Base-by-base conservation (phyloP, 805 yeast genomes). In the Wickerhamiella dianesei region DNA sequence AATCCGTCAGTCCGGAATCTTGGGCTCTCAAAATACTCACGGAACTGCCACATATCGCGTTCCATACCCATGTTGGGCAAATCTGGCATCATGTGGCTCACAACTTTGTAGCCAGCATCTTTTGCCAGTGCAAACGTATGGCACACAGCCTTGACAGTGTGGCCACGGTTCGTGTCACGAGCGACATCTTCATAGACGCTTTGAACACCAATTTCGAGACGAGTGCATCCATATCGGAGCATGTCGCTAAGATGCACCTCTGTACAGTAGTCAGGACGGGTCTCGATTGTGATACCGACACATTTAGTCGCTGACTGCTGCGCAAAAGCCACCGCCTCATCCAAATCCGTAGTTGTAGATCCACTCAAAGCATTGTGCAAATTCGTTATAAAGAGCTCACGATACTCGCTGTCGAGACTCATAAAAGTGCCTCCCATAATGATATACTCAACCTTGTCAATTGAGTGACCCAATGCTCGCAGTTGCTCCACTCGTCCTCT, bases 61-160 rank as follows among this genome's bases (percentile, higher is more conserved):
- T 92, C 98, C 95, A 89, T 85, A 17, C 97, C 98, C 49, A 92
- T 96, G 59, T 92, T 92, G 16, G 98, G 98, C 58, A 92, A 72
- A 70, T 92, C 98, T 14, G 98, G 98, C 98, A 92, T 92, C 98
- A 92, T 92, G 67, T 92, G 98, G 54, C 94, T 80, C 20, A 92
- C 98, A 46, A 92, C 95, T 63, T 92, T 92, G 66, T 88, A 92
- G 13, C 98, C 98, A 1, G 98, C 89, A 65, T 92, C 98, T 62
- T 92, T 92, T n/a, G 97, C 94, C 41, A 82, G 77, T 1, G 85
- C 84, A 69, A 92, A 92, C 0, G 97, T 92, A 60, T 89, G 94
- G 65, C 96, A 84, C 8, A 92, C 98, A 1, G 97, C 79, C 62
- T 80, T 82, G 19, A 92, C 98, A 0, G 98, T 92, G 60, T 92